Base-by-base conservation (phyloP, 441 rosid species). In the Biscutella laevigata region DNA sequence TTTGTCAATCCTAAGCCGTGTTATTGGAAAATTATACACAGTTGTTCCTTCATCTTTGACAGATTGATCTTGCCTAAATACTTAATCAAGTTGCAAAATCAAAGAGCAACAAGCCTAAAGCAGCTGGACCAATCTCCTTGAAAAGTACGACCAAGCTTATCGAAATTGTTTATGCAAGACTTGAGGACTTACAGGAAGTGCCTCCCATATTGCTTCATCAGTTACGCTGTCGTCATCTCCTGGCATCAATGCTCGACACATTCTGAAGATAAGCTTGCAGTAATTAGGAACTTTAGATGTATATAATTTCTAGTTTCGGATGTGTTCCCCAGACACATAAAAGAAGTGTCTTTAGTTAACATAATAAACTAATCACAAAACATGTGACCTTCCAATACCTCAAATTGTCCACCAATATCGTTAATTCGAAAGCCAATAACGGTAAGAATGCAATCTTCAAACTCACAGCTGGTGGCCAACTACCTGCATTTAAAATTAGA, bases 181-280 rank as follows among this genome's bases (percentile, higher is more conserved):
- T 40, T 4, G 53, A 27, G 15, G 62, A 77, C 89, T 80, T 76
- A 92, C 99, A 53, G 99, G 95, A 54, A 92, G 80, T 34, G 99
- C 83, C 72, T 88, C 95, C 99, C 97, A 92, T 77, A 88, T 78
- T 57, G 95, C 85, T 66, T 86, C 99, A 62, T 88, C 95, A 32
- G 62, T 82, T 67, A 77, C 66, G 80, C 77, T 77, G 59, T 86
- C 99, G 46, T 82, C 95, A 47, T 92, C 99, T 38, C 92, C 97
- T 1, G 95, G 95, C 95, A 88, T 88, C 64, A 88, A 67, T 52
- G 92, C 92, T 78, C 81, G 86, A 58, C 99, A 92, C 95, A 92
- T 86, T 72, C 99, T 92, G 77, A 53, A 57, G 11, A 57, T 41
- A 74, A 52, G 39, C 34, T 44, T 39, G 19, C 61, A 38, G 34